These are phyloP conservation scores for Cutaneotrichosporon dermatis DNA, from an alignment of 1,284 basidiomycete species.

Conservation along the genomic window DNA sequence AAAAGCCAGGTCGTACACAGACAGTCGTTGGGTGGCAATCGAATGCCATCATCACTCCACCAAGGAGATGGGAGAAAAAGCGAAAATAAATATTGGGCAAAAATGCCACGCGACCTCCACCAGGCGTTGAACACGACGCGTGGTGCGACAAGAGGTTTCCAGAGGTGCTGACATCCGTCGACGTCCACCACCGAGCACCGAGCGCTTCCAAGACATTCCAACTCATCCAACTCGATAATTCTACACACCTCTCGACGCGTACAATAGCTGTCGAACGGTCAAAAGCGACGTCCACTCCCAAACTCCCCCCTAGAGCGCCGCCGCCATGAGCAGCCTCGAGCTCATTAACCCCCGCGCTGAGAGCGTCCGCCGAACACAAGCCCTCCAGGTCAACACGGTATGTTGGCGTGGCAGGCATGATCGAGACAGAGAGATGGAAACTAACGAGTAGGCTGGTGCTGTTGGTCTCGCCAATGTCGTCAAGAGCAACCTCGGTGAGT, in stretches of 20 bases:
- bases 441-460: conserved; percentile 58
- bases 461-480: conserved; percentile 97
- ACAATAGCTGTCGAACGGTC: background rate
- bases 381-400: conserved; percentile 73
- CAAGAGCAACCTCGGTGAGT: conserved; percentile 86
- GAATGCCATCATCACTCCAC: background rate
- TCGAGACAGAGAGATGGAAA: background rate
- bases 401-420: conserved; percentile 7
- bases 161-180: background rate
- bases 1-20: background rate
- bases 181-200: background rate
- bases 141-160: conserved; percentile 2
- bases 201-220: conserved; percentile 14
- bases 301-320: background rate
- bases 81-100: background rate
- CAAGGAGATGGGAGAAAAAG: background rate
- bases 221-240: background rate
- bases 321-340: conserved; percentile 59
- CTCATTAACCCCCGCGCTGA: conserved; percentile 94
- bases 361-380: conserved; percentile 85
- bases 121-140: conserved; percentile 6
- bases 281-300: background rate
- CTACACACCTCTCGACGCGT: conserved; percentile 1
- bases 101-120: conserved; percentile 5
- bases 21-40: conserved; percentile 1